These are phyloP conservation scores for Cucurbita pepo DNA, from an alignment of 306 rosid genomes.

Conservation along the genomic window DNA sequence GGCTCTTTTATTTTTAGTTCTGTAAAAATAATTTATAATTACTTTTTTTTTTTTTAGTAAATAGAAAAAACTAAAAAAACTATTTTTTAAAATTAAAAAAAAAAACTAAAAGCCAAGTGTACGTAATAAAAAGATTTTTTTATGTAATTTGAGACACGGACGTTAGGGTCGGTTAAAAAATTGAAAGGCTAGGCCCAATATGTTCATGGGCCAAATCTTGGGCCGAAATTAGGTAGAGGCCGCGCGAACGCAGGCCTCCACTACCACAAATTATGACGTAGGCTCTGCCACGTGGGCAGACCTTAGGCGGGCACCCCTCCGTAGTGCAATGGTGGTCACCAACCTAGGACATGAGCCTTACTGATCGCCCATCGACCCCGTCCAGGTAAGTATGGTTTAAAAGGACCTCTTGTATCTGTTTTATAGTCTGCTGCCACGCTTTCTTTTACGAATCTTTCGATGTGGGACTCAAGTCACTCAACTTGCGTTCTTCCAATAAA, in stretches of 20 bases:
- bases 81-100: too few relatives aligned
- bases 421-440: neutral
- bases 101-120: too few relatives aligned
- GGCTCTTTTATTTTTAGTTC: too few relatives aligned
- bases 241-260: constrained; percentile 45
- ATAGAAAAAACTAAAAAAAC: too few relatives aligned
- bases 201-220: neutral
- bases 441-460: neutral
- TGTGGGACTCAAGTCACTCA: neutral
- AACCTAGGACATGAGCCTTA: constrained; percentile 22
- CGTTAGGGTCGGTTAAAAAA: too few relatives aligned
- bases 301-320: constrained; percentile 20
- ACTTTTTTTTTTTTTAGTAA: too few relatives aligned
- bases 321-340: constrained; percentile 28
- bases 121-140: too few relatives aligned
- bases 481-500: too few relatives aligned
- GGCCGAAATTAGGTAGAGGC: constrained; percentile 6
- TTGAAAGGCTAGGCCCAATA: neutral
- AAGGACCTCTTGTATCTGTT: neutral
- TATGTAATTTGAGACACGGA: too few relatives aligned
- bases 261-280: constrained; percentile 33
- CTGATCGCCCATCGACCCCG: constrained; percentile 20
- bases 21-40: too few relatives aligned
- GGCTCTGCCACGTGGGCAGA: constrained; percentile 26
- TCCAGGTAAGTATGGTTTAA: constrained; percentile 20